Percentiles rank a stretch among this genome's conserved stretches.
Conservation (phyloP, 1,284 basidiomycete genomes). For the Taiwanofungus camphoratus region DNA sequence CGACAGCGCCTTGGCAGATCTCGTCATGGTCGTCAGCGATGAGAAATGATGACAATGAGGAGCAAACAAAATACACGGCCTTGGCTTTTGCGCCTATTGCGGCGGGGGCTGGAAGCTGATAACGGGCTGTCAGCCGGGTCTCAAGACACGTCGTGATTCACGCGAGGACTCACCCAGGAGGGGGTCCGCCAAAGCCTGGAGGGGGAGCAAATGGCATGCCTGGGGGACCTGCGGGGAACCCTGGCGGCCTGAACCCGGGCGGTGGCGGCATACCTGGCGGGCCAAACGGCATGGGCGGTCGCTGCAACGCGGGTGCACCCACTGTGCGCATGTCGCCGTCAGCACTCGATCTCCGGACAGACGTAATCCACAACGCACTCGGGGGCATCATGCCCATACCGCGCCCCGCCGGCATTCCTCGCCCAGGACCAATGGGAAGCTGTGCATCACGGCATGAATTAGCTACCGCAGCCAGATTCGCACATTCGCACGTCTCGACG, state of each 20-base stretch:
- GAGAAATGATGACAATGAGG: conserved; percentile 16
- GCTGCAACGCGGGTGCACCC: conserved; percentile 65
- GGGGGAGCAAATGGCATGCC: conserved; percentile 60
- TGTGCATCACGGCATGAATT: conserved; percentile 28
- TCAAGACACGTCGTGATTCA: background rate
- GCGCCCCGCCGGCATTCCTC: conserved; percentile 92
- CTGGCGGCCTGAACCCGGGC: conserved; percentile 79
- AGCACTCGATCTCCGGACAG: conserved; percentile 8
- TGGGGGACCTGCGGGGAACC: conserved; percentile 49
- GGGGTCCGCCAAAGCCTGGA: conserved; percentile 74
- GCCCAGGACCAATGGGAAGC: conserved; percentile 88
- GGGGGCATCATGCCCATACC: conserved; percentile 97
- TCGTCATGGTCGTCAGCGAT: conserved; percentile 12
- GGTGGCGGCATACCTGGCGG: conserved; percentile 82
- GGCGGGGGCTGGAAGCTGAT: conserved; percentile 55
- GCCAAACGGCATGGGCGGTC: conserved; percentile 80
- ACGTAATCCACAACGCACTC: conserved; percentile 43
- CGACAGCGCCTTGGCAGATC: background rate
- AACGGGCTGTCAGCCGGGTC: conserved; percentile 1
- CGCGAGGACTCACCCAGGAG: conserved; percentile 67
- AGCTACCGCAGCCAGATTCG: conserved; percentile 1
- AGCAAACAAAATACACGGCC: conserved; percentile 24
- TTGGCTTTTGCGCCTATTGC: conserved; percentile 20
- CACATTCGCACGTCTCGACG: conserved; percentile 11
- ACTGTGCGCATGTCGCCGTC: conserved; percentile 31